Conservation (phyloP, 1,139 yeast species). For the Suhomyces bolitotheri region DNA sequence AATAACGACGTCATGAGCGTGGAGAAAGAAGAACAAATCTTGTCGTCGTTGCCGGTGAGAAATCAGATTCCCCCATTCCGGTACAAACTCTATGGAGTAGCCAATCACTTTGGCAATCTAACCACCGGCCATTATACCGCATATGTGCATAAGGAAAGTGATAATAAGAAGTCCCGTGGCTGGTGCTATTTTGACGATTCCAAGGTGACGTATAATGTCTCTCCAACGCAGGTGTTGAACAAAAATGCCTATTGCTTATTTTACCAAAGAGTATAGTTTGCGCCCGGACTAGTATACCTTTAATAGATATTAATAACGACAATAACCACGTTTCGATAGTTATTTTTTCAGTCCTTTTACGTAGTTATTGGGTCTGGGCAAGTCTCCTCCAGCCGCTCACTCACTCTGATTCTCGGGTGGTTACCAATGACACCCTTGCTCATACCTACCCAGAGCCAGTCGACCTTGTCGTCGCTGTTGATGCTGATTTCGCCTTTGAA, state of each 20-base stretch:
- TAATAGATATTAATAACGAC: no score
- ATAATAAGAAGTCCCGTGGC: constrained; percentile 36
- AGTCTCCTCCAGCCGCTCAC: constrained; percentile 18
- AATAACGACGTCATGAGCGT: constrained; percentile 13
- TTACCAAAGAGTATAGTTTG: constrained; percentile 44
- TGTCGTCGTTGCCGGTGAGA: constrained; percentile 60
- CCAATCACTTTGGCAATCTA: constrained; percentile 80
- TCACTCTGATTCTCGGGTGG: constrained; percentile 44
- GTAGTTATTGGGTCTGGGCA: no score
- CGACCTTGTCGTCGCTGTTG: constrained; percentile 49
- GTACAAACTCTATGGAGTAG: constrained; percentile 79
- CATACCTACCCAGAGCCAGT: constrained; percentile 79
- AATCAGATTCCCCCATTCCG: constrained; percentile 80
- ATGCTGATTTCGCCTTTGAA: constrained; percentile 66
- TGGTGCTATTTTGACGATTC: constrained; percentile 86
- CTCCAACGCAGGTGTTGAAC: constrained; percentile 49
- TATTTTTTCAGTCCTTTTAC: no score
- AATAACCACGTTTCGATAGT: no score
- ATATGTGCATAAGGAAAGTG: constrained; percentile 62
- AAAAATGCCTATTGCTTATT: constrained; percentile 77
- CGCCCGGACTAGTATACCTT: no score
- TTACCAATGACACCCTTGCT: constrained; percentile 55
- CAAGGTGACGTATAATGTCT: constrained; percentile 46
- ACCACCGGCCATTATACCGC: constrained; percentile 94
- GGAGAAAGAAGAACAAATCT: constrained; percentile 43